These are phyloP conservation scores for Mycosphaerella sp. DNA, from an alignment of 2,329 filamentous ascomycete genomes.

Conservation along the genomic window DNA sequence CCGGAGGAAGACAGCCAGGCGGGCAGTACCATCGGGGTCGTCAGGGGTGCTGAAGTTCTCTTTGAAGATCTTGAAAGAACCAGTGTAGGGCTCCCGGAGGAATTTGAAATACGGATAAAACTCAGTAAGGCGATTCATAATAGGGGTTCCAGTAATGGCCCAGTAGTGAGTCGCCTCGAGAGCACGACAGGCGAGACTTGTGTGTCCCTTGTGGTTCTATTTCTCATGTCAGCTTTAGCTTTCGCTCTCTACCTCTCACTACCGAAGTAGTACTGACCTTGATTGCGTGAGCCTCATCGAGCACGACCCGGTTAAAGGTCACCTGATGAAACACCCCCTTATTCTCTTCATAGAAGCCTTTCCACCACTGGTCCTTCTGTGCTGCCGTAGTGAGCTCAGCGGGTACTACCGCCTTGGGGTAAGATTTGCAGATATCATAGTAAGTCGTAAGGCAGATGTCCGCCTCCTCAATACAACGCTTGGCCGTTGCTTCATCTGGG, in stretches of 20 bases:
- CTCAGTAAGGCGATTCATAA: conserved; percentile 33
- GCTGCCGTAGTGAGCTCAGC: conserved; percentile 34
- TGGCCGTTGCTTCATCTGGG: conserved; percentile 1
- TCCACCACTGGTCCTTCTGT: conserved; percentile 39
- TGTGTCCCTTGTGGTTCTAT: conserved; percentile 40
- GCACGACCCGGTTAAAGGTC: conserved; percentile 52
- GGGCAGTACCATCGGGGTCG: conserved; percentile 30
- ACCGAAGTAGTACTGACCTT: conserved; percentile 57
- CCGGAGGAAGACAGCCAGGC: conserved; percentile 35
- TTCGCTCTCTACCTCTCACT: background rate
- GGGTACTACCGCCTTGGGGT: conserved; percentile 38
- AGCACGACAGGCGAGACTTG: conserved; percentile 42
- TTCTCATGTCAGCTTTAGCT: conserved; percentile 1
- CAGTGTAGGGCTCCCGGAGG: conserved; percentile 37
- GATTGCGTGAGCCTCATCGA: conserved; percentile 96
- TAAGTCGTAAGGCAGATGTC: conserved; percentile 41
- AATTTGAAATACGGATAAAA: conserved; percentile 42
- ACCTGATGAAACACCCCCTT: conserved; percentile 37
- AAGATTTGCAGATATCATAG: conserved; percentile 37
- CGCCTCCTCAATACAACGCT: conserved; percentile 11
- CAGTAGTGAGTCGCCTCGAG: conserved; percentile 37
- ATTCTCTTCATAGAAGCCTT: conserved; percentile 25
- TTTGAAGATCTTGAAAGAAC: conserved; percentile 40
- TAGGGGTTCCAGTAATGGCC: conserved; percentile 41
- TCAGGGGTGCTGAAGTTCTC: conserved; percentile 38